phyloP scores from a whole-genome alignment of 2,329 filamentous ascomycete genomes.

The Westerdykella aurantiaca region DNA sequence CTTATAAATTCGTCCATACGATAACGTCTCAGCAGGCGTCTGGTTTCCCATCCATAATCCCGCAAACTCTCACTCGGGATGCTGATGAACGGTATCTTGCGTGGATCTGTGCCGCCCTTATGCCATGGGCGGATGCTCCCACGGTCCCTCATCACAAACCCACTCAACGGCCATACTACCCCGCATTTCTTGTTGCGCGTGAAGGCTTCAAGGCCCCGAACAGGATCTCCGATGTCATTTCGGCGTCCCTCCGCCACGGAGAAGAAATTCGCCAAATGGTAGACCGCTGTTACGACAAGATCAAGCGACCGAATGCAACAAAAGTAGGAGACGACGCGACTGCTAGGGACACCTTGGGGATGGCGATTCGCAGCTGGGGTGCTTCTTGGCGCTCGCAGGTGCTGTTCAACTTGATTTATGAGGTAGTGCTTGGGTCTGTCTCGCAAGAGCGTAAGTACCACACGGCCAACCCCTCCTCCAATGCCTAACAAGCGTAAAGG shows the following conservation, averaged over 20 bases:
- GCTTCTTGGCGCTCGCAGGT: conserved; percentile 66
- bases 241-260: conserved; percentile 58
- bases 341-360: conserved; percentile 62
- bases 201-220: conserved; percentile 78
- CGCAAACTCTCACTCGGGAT: conserved; percentile 51
- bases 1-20: conserved; percentile 56
- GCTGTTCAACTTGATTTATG: conserved; percentile 61
- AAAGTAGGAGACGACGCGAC: conserved; percentile 40
- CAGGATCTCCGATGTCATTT: conserved; percentile 64
- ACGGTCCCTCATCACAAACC: conserved; percentile 46
- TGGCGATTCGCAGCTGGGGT: conserved; percentile 70
- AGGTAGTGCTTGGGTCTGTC: conserved; percentile 45
- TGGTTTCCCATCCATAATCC: conserved; percentile 39
- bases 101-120: conserved; percentile 70
- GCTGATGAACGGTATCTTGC: conserved; percentile 63
- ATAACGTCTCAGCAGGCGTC: conserved; percentile 27
- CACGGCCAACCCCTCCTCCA: background rate
- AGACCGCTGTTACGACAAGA: conserved; percentile 43
- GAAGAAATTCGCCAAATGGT: conserved; percentile 60
- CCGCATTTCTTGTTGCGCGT: conserved; percentile 59
- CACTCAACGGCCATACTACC: conserved; percentile 27
- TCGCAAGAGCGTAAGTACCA: conserved; percentile 40
- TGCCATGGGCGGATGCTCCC: conserved; percentile 62
- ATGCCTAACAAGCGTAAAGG: conserved; percentile 22
- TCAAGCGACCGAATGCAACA: conserved; percentile 42